phyloP scores from a whole-genome alignment of 495 filamentous ascomycete species.

The Penicillium alfredii region DNA sequence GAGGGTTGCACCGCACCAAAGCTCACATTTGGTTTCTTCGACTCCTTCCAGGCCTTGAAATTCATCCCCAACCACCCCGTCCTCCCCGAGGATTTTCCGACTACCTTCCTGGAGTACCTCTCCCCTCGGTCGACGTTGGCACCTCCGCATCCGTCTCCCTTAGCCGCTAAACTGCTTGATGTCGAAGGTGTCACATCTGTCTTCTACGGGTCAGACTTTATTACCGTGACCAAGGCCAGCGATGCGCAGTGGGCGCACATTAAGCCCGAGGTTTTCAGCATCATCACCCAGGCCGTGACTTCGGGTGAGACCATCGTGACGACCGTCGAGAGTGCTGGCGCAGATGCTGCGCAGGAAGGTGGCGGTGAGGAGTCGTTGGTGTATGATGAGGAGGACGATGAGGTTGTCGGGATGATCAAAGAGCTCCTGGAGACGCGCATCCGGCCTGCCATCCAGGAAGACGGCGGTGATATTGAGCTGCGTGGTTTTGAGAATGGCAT shows the following conservation, averaged over 20 bases:
- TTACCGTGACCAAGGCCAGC: constrained; percentile 86
- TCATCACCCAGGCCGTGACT: constrained; percentile 87
- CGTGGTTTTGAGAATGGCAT: constrained; percentile 81
- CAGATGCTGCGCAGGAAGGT: constrained; percentile 49
- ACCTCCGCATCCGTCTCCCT: constrained; percentile 85
- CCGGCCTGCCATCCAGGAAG: constrained; percentile 91
- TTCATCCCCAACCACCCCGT: constrained; percentile 85
- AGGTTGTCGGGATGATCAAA: constrained; percentile 97
- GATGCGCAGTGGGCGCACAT: constrained; percentile 90
- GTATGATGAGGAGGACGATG: constrained; percentile 81
- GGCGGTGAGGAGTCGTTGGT: constrained; percentile 59
- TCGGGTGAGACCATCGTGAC: constrained; percentile 77
- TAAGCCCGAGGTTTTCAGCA: constrained; percentile 88
- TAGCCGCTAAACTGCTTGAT: constrained; percentile 82
- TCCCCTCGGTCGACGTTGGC: constrained; percentile 80
- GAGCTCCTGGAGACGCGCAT: constrained; percentile 96
- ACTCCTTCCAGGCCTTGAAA: constrained; percentile 60
- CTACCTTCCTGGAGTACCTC: constrained; percentile 85
- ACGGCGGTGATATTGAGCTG: constrained; percentile 95
- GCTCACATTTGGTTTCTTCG: not conserved
- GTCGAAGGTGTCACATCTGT: constrained; percentile 88
- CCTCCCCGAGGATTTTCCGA: constrained; percentile 63
- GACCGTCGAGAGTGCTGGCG: constrained; percentile 55
- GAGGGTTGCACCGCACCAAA: too few relatives aligned
- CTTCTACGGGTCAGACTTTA: constrained; percentile 94